These are phyloP conservation scores for Suhomyces vadensis DNA, from an alignment of 805 yeast species.

Conservation along the genomic window DNA sequence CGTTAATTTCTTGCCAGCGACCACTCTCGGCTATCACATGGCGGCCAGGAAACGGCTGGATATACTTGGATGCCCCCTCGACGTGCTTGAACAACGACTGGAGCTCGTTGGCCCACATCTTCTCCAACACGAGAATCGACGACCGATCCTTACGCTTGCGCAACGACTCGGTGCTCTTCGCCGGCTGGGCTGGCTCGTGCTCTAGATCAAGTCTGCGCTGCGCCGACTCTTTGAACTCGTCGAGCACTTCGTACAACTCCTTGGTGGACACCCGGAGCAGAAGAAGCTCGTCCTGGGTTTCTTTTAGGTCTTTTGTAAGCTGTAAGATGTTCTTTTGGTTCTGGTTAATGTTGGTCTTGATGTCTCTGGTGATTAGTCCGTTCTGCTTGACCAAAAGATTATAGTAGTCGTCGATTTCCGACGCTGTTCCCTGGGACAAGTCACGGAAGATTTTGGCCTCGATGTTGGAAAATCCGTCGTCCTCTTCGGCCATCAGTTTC, in stretches of 20 bases:
- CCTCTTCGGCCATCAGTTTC: slow-evolving; percentile 7
- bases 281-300: slow-evolving; percentile 66
- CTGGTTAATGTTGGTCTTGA: slow-evolving; percentile 57
- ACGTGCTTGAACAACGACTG: slow-evolving; percentile 73
- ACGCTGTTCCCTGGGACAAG: slow-evolving; percentile 65
- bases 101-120: slow-evolving; percentile 78
- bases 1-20: slow-evolving; percentile 83
- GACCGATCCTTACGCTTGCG: slow-evolving; percentile 56
- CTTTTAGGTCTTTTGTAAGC: slow-evolving; percentile 58
- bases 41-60: slow-evolving; percentile 75
- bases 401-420: slow-evolving; percentile 70
- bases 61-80: slow-evolving; percentile 84
- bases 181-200: slow-evolving; percentile 21
- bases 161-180: slow-evolving; percentile 3
- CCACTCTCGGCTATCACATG: slow-evolving; percentile 79
- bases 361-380: slow-evolving; percentile 52
- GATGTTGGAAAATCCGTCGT: slow-evolving; percentile 10
- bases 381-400: slow-evolving; percentile 52
- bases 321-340: slow-evolving; percentile 63
- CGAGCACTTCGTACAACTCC: slow-evolving; percentile 60
- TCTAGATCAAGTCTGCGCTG: slow-evolving; percentile 54
- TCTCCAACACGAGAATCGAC: slow-evolving; percentile 70
- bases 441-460: slow-evolving; percentile 30
- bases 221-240: slow-evolving; percentile 61
- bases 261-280: slow-evolving; percentile 59